These are phyloP conservation scores for Calonectria ilicicola DNA, from an alignment of 2,329 filamentous ascomycete genomes.

Conservation along the genomic window DNA sequence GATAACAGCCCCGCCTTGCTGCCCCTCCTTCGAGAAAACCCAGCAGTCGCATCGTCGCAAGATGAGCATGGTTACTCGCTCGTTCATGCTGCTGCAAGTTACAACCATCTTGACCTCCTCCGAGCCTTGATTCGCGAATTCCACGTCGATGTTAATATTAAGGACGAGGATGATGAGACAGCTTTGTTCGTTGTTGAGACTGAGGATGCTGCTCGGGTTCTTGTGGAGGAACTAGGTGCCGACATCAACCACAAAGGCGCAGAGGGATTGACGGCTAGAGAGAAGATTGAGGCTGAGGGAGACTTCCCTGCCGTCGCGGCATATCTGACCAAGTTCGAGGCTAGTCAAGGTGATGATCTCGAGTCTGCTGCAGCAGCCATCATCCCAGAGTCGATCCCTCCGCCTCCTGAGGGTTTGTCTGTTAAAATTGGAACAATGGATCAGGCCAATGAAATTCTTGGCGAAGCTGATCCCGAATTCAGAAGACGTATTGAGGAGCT, in stretches of 20 bases:
- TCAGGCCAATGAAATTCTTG: slow-evolving; percentile 68
- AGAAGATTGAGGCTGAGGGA: slow-evolving; percentile 70
- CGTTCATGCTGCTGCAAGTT: slow-evolving; percentile 92
- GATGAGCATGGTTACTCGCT: slow-evolving; percentile 96
- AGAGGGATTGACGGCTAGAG: slow-evolving; percentile 82
- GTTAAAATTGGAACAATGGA: slow-evolving; percentile 83
- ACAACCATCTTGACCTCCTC: slow-evolving; percentile 86
- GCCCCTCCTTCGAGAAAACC: slow-evolving; percentile 78
- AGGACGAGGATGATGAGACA: slow-evolving; percentile 93
- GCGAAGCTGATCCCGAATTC: slow-evolving; percentile 84
- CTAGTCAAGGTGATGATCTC: slow-evolving; percentile 44
- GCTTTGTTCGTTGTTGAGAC: slow-evolving; percentile 94
- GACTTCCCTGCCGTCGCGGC: slow-evolving; percentile 38
- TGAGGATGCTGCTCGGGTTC: slow-evolving; percentile 78
- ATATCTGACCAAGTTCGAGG: slow-evolving; percentile 36
- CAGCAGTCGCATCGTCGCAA: slow-evolving; percentile 81
- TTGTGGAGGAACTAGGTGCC: slow-evolving; percentile 86
- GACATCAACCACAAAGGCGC: slow-evolving; percentile 74
- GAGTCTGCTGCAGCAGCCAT: slow-evolving; percentile 42
- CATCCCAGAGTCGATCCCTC: slow-evolving; percentile 61
- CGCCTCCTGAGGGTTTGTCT: slow-evolving; percentile 80
- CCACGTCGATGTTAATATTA: slow-evolving; percentile 81
- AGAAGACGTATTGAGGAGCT: slow-evolving; percentile 89
- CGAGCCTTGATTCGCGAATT: slow-evolving; percentile 81
- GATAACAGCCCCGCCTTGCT: slow-evolving; percentile 83